phyloP scores from a whole-genome alignment of 2,329 filamentous ascomycete genomes.

The Cladosporium austrohemisphaericum region DNA sequence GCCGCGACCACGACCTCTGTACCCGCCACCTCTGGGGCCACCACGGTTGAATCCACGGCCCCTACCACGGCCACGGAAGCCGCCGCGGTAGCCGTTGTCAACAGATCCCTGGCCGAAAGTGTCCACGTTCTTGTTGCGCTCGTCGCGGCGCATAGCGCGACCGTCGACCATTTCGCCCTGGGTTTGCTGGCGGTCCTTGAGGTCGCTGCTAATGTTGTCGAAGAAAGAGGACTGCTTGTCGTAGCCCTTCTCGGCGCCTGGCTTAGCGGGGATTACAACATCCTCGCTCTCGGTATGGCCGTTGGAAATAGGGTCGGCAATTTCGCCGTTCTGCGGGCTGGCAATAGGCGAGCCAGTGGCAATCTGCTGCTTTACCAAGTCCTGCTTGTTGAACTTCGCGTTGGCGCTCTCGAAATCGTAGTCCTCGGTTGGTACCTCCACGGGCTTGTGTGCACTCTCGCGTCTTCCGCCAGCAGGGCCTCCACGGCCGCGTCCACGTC shows the following conservation, averaged over 20 bases:
- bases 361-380: conserved; percentile 83
- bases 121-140: conserved; percentile 93
- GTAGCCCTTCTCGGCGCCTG: conserved; percentile 56
- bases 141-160: conserved; percentile 84
- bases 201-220: conserved; percentile 94
- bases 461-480: conserved; percentile 37
- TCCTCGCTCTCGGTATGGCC: conserved; percentile 35
- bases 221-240: conserved; percentile 92
- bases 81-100: conserved; percentile 67
- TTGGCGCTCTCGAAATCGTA: conserved; percentile 88
- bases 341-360: conserved; percentile 67
- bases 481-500: conserved; percentile 44
- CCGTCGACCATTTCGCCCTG: conserved; percentile 63
- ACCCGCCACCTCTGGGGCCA: conserved; percentile 4
- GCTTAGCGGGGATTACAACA: conserved; percentile 42
- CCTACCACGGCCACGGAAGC: conserved; percentile 75
- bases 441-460: conserved; percentile 44
- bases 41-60: conserved; percentile 48
- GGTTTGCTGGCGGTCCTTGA: conserved; percentile 68
- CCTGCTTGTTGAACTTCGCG: conserved; percentile 84
- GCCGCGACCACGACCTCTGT: conserved; percentile 8
- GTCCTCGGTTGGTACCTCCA: conserved; percentile 85
- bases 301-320: conserved; percentile 27
- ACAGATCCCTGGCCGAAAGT: conserved; percentile 97
- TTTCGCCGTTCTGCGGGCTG: conserved; percentile 32